Conservation (phyloP, 2,329 filamentous ascomycete genomes). For the Penicillium oxalicum region DNA sequence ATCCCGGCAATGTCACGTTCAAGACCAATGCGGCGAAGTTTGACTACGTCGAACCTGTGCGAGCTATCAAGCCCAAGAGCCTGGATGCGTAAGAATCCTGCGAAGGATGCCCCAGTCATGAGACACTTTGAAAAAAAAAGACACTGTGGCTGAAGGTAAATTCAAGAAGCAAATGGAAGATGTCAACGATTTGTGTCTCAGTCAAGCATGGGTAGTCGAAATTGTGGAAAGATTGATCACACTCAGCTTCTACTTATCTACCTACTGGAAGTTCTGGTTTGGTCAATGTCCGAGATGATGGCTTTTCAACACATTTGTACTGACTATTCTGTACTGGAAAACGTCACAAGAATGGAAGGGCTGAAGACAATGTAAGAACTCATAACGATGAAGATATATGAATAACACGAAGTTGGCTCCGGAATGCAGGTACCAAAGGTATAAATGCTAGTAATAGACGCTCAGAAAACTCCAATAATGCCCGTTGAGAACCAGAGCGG, state of each 20-base stretch:
- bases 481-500: not conserved
- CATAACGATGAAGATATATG: not conserved
- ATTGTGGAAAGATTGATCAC: too few relatives aligned
- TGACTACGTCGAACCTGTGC: conserved; percentile 12
- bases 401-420: conserved; percentile 10
- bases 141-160: not conserved
- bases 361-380: too few relatives aligned
- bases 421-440: conserved; percentile 10
- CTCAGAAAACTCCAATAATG: conserved; percentile 11
- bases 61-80: conserved; percentile 7
- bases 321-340: too few relatives aligned
- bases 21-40: conserved; percentile 8
- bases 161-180: not conserved
- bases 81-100: conserved; percentile 4
- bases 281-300: too few relatives aligned
- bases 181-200: too few relatives aligned
- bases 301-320: too few relatives aligned
- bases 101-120: not conserved
- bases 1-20: conserved; percentile 6
- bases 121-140: not conserved
- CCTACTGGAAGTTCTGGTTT: too few relatives aligned
- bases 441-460: conserved; percentile 10
- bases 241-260: too few relatives aligned
- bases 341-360: too few relatives aligned
- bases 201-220: too few relatives aligned